phyloP scores from a whole-genome alignment of 352 stramenopile genomes.

The Phytophthora hybrid region DNA sequence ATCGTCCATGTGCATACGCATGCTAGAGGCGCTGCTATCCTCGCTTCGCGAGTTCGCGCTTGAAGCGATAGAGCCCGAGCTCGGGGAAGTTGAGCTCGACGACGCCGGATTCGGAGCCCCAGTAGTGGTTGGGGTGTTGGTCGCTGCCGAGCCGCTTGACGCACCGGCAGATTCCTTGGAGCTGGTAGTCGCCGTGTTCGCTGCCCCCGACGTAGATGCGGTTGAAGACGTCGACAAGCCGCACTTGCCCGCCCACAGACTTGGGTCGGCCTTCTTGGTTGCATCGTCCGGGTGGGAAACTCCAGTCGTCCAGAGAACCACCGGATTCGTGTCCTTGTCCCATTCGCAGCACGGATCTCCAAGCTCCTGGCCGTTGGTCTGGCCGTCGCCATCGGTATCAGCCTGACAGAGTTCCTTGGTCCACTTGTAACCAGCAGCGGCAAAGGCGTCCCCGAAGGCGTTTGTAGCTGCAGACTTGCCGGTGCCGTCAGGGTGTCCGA shows the following conservation, averaged over 20 bases:
- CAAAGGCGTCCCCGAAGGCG: constrained; percentile 31
- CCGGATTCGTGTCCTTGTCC: constrained; percentile 22
- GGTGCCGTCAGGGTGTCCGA: constrained; percentile 36
- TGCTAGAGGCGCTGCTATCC: background rate
- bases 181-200: background rate
- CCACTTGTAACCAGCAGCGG: constrained; percentile 22
- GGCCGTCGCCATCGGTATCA: constrained; percentile 67
- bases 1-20: background rate
- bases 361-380: constrained; percentile 83
- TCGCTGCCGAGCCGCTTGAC: background rate
- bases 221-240: constrained; percentile 2
- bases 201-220: background rate
- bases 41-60: background rate
- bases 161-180: background rate
- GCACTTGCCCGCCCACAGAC: constrained; percentile 29
- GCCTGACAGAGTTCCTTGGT: constrained; percentile 31
- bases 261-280: constrained; percentile 25
- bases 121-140: background rate
- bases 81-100: background rate
- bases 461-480: constrained; percentile 34
- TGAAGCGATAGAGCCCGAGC: background rate
- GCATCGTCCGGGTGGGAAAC: constrained; percentile 36
- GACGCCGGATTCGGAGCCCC: background rate
- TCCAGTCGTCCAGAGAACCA: constrained; percentile 28
- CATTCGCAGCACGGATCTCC: constrained; percentile 74